Percentiles rank a stretch among this genome's conserved stretches.
Evolutionary conservation across 1,139 yeast genomes (phyloP).

Genomic region (Candida tetrigidarum): DNA sequence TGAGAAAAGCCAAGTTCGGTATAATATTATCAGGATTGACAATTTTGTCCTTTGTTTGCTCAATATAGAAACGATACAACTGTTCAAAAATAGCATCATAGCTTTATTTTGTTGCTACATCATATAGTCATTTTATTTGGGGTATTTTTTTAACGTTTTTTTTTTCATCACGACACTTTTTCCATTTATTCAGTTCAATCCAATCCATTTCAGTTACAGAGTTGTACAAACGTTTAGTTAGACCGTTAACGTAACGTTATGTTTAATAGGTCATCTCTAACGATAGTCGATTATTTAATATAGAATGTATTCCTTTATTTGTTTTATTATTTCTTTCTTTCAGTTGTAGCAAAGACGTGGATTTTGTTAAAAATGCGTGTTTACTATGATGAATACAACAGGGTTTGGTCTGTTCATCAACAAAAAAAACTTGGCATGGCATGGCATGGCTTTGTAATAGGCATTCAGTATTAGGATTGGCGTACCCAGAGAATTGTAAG

Average conservation of each 20-base stretch:
- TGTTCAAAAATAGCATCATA: background rate
- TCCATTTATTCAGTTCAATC: background rate
- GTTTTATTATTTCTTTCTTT: background rate
- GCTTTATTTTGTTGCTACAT: background rate
- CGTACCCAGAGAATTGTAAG: too few species aligned
- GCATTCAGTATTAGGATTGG: too few species aligned
- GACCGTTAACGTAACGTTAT: background rate
- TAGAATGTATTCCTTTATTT: too few species aligned
- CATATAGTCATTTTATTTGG: background rate
- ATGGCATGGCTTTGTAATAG: too few species aligned
- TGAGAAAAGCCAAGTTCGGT: slow-evolving; percentile 7
- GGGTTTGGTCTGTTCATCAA: too few species aligned
- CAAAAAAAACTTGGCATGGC: too few species aligned
- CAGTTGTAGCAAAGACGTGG: too few species aligned
- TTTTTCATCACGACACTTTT: background rate
- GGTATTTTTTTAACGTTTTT: background rate
- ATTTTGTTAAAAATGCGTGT: too few species aligned
- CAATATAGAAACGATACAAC: slow-evolving; percentile 1
- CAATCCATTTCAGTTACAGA: background rate
- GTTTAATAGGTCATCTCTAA: background rate
- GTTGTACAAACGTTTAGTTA: background rate
- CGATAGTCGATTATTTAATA: background rate
- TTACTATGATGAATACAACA: too few species aligned
- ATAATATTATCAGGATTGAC: slow-evolving; percentile 8
- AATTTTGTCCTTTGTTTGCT: slow-evolving; percentile 7